Percentiles rank a stretch among this genome's conserved stretches.
phyloP scores from a whole-genome alignment of 306 rosid genomes.

The Cucurbita argyrosperma region DNA sequence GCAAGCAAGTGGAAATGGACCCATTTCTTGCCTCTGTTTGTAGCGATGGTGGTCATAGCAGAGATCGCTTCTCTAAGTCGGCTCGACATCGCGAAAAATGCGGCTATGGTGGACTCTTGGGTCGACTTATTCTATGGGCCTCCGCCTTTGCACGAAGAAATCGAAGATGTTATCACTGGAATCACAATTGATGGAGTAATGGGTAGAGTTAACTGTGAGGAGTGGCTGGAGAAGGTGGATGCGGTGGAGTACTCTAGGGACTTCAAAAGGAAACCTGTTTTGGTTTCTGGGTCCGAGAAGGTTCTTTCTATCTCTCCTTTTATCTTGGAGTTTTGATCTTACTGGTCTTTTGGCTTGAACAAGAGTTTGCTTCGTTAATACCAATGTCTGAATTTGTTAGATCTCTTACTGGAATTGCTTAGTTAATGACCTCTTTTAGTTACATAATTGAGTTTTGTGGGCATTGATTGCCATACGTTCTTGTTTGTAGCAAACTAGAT shows the following conservation, averaged over 20 bases:
- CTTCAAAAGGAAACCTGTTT: slow-evolving; percentile 50
- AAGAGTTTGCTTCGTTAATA: neutral
- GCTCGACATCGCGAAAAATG: slow-evolving; percentile 66
- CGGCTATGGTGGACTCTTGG: slow-evolving; percentile 50
- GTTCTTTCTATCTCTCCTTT: slow-evolving; percentile 19
- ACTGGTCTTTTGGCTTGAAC: neutral
- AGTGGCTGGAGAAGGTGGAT: slow-evolving; percentile 78
- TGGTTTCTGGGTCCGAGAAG: slow-evolving; percentile 62
- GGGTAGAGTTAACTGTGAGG: slow-evolving; percentile 42
- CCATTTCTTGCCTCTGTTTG: slow-evolving; percentile 45
- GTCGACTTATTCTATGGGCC: slow-evolving; percentile 48
- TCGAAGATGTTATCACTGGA: slow-evolving; percentile 7
- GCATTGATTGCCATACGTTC: neutral
- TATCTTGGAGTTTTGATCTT: neutral
- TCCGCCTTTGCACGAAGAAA: slow-evolving; percentile 9
- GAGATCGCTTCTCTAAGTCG: slow-evolving; percentile 74
- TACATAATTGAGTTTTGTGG: neutral
- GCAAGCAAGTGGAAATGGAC: slow-evolving; percentile 45
- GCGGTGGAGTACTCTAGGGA: slow-evolving; percentile 56
- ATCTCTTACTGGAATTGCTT: neutral
- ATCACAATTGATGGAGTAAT: slow-evolving; percentile 8
- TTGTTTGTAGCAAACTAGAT: neutral
- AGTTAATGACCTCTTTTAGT: neutral
- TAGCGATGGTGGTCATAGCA: slow-evolving; percentile 56
- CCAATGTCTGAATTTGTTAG: neutral